Evolutionary conservation across 129 eudicot species (phyloP), one percentile per base, ranked within the genome.

Genomic region (Escallonia herrerae): DNA sequence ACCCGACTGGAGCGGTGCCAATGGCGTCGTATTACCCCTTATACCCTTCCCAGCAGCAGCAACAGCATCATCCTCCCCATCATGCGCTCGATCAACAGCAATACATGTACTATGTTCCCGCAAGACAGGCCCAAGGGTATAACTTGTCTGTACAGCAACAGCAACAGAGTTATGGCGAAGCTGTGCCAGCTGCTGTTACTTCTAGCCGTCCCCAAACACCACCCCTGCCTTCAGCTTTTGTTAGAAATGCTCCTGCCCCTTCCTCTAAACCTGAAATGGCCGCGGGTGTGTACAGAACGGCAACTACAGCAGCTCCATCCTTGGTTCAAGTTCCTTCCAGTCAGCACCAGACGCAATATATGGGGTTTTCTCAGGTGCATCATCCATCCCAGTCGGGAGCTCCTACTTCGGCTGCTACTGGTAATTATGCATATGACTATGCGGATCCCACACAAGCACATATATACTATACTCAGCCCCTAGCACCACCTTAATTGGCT

Each of bases 11-110:
- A 41, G 81, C 84, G 2, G 77, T 87, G 41, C 90, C 95, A 12
- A 70, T 84, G 67, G 15, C 82, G 8, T 66, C 90, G 0, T 88
- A 85, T 62, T 88, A 88, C 67, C 94, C 85, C 12, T 54, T 88
- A 56, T 91, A 91, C 67, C 84, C 89, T 57, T 70, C 95, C 41
- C 96, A 85, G 63, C 86, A 71, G 69, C 89, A 71, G 62, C 96
- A 85, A 61, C 86, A 71, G 69, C 89, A 71, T 60, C 79, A 72
- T 52, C 81, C 74, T 54, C 84, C 83, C 14, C 95, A 79, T 8
- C 97, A 87, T 40, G 81, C 66, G 11, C 67, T 62, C 0, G 48
- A 80, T 8, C 91, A 87, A 55, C 96, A 82, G 62, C 97, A 85
- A 56, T 73, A 76, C 62, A 80, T 87, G 55, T 91, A 91, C 68